Percentiles rank a stretch among this genome's conserved stretches.
phyloP scores from a whole-genome alignment of 2,329 filamentous ascomycete species.

The Chaetomium globosum region DNA sequence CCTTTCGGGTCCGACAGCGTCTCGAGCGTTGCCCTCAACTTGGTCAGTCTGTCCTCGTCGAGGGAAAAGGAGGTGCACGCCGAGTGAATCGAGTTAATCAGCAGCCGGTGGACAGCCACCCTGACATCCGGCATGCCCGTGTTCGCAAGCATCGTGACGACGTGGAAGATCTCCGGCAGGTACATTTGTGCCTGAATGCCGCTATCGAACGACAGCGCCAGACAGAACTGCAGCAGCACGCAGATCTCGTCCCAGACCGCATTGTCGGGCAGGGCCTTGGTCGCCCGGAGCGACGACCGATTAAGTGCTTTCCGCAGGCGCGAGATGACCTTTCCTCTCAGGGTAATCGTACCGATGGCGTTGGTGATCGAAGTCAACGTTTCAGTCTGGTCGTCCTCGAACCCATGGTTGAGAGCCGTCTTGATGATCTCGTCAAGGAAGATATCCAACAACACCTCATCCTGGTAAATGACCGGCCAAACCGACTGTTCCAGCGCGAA shows the following conservation, averaged over 20 bases:
- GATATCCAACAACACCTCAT: slow-evolving; percentile 67
- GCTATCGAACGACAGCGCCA: slow-evolving; percentile 68
- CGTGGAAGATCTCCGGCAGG: slow-evolving; percentile 69
- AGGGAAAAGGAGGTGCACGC: slow-evolving; percentile 67
- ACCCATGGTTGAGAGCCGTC: slow-evolving; percentile 59
- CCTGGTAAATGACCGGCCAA: slow-evolving; percentile 65
- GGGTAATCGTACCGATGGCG: slow-evolving; percentile 65
- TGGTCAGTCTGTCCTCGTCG: slow-evolving; percentile 60
- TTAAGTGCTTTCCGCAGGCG: slow-evolving; percentile 68
- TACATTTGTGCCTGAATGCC: slow-evolving; percentile 69
- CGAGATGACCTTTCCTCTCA: slow-evolving; percentile 67
- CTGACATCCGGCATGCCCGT: slow-evolving; percentile 62
- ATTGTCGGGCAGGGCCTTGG: slow-evolving; percentile 66
- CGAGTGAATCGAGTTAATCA: slow-evolving; percentile 69
- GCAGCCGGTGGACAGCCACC: slow-evolving; percentile 61
- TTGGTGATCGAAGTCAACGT: slow-evolving; percentile 64
- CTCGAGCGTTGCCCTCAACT: slow-evolving; percentile 59
- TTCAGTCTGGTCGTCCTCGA: slow-evolving; percentile 62
- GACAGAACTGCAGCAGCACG: slow-evolving; percentile 65
- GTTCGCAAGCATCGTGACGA: slow-evolving; percentile 71
- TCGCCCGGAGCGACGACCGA: slow-evolving; percentile 67
- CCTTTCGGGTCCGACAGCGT: slow-evolving; percentile 62
- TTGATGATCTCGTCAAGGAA: slow-evolving; percentile 69
- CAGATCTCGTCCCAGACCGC: slow-evolving; percentile 71
- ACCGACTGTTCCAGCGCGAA: slow-evolving; percentile 66